Evolutionary conservation across 108 stramenopile species (phyloP).

Genomic region (Cyclotella kingstonii): DNA sequence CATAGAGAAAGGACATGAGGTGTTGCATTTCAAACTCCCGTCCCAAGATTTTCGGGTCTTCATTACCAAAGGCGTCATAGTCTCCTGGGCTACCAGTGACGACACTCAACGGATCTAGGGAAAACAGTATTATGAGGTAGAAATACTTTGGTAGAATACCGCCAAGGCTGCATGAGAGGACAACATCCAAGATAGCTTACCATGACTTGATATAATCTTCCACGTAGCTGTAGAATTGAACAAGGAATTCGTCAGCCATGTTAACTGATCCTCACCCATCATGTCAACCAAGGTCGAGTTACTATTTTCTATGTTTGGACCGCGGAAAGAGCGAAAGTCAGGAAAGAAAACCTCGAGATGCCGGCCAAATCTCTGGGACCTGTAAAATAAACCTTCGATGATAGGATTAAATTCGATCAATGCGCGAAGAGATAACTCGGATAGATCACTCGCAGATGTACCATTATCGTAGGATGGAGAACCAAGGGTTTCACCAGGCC

Average conservation of each 20-base stretch:
- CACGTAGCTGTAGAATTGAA: constrained; percentile 33
- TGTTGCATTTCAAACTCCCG: constrained; percentile 42
- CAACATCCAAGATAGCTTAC: background rate
- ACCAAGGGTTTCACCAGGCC: constrained; percentile 14
- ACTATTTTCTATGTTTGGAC: constrained; percentile 19
- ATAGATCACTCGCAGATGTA: constrained; percentile 19
- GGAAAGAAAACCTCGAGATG: constrained; percentile 51
- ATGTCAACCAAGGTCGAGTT: constrained; percentile 23
- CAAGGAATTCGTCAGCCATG: constrained; percentile 42
- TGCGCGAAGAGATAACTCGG: constrained; percentile 21
- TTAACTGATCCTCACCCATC: constrained; percentile 41
- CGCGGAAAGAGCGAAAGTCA: constrained; percentile 43
- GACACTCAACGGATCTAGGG: constrained; percentile 39
- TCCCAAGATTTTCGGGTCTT: constrained; percentile 24
- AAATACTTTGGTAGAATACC: background rate
- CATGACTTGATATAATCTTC: constrained; percentile 48
- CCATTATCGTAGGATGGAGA: constrained; percentile 4
- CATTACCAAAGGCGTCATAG: constrained; percentile 31
- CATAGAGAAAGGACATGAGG: constrained; percentile 25
- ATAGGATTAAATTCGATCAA: constrained; percentile 43
- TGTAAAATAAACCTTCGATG: constrained; percentile 16
- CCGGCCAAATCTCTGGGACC: constrained; percentile 41
- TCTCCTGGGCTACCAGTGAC: constrained; percentile 33
- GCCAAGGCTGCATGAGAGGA: background rate
- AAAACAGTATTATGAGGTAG: background rate